Evolutionary conservation across 495 filamentous ascomycete genomes (phyloP).

Genomic region (Penicillium longicatenatum): DNA sequence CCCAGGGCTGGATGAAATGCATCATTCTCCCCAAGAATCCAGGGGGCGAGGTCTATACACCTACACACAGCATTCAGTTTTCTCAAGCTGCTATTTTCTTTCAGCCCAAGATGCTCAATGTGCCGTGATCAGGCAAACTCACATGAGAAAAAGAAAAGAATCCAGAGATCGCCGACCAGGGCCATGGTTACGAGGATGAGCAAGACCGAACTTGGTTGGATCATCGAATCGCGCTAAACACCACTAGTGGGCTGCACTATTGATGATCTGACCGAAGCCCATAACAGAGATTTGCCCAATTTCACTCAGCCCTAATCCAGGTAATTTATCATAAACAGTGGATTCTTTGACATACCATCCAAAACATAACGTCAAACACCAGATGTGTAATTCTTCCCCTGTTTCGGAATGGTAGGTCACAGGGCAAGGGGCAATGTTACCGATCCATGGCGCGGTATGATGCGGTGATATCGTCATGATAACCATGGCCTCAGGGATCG

Average conservation of each 20-base stretch:
- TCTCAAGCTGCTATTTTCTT: not conserved
- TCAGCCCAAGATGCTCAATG: not conserved
- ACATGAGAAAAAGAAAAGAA: not conserved
- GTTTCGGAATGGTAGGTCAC: not conserved
- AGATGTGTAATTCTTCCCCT: not conserved
- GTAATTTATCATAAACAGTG: not conserved
- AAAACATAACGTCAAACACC: not conserved
- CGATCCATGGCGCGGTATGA: not conserved
- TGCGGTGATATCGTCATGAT: conserved; percentile 10
- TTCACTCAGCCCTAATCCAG: not conserved
- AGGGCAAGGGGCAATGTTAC: not conserved
- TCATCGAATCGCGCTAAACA: conserved; percentile 14
- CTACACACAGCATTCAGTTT: too few species aligned
- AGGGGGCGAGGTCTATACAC: not conserved
- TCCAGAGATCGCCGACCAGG: conserved; percentile 8
- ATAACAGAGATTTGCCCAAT: not conserved
- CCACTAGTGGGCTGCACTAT: conserved; percentile 26
- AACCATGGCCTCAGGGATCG: conserved; percentile 2
- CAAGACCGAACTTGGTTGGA: conserved; percentile 21
- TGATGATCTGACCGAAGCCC: conserved; percentile 6
- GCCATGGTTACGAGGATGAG: conserved; percentile 8
- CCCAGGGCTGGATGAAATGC: too few species aligned
- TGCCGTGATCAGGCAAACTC: not conserved
- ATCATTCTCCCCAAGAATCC: not conserved
- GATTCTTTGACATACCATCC: not conserved